A percentile compares a stretch with the other conserved stretches of the same genome.
These are phyloP conservation scores for Scheffersomyces titani DNA, from an alignment of 1,139 yeast genomes.

Conservation along the genomic window DNA sequence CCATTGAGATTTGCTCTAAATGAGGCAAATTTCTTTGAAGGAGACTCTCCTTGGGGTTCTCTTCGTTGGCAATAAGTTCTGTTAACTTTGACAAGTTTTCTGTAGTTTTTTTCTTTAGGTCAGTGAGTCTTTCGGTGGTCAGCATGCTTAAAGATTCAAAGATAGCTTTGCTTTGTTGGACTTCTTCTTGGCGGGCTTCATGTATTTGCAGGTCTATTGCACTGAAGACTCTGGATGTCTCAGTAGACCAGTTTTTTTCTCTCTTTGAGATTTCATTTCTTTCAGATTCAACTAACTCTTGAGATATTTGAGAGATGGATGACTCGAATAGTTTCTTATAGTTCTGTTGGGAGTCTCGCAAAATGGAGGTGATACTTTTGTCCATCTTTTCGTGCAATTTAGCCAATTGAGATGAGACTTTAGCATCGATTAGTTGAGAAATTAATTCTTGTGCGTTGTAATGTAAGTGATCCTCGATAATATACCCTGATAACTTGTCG, in stretches of 20 bases:
- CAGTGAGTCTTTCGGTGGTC: slow-evolving; percentile 4
- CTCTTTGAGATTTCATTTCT: slow-evolving; percentile 4
- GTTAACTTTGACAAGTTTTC: slow-evolving; percentile 2
- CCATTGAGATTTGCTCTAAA: slow-evolving; percentile 5
- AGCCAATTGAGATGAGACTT: slow-evolving; percentile 4
- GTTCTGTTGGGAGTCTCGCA: slow-evolving; percentile 1
- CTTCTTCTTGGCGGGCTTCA: slow-evolving; percentile 2
- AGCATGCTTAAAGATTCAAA: slow-evolving; percentile 4
- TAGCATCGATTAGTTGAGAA: slow-evolving; percentile 4
- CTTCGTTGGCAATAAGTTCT: slow-evolving; percentile 3
- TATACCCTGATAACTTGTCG: slow-evolving; percentile 6
- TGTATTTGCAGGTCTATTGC: slow-evolving; percentile 2
- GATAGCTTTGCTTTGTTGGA: slow-evolving; percentile 2
- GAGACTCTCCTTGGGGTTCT: background rate
- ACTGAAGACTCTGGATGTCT: slow-evolving; percentile 3
- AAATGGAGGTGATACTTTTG: slow-evolving; percentile 1
- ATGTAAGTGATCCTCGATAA: slow-evolving; percentile 6
- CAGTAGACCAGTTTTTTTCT: slow-evolving; percentile 8
- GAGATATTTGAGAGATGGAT: slow-evolving; percentile 7
- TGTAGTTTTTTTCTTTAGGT: slow-evolving; percentile 4
- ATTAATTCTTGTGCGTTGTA: slow-evolving; percentile 3
- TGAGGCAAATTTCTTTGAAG: background rate
- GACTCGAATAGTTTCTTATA: slow-evolving; percentile 6
- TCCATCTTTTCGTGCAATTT: slow-evolving; percentile 4
- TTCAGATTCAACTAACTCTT: slow-evolving; percentile 8